A percentile compares a stretch with the other conserved stretches of the same genome.
Evolutionary conservation across 768 basidiomycete species (phyloP).

Genomic region (Leccinellum rugosiceps): DNA sequence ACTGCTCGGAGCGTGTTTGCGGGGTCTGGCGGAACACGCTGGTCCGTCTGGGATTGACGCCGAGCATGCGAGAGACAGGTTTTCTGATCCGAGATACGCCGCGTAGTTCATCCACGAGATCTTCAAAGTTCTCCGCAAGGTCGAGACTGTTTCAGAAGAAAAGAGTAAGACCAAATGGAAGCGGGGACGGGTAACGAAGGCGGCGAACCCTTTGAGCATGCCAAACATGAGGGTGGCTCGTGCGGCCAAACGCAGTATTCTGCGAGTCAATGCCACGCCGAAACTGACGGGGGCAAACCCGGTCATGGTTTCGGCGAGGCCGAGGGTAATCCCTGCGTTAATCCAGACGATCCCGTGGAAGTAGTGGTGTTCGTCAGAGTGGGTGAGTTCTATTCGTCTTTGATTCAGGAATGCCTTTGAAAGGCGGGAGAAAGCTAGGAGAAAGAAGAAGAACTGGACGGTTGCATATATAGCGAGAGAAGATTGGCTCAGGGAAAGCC

Average conservation of each 20-base stretch:
- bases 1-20: constrained; percentile 32
- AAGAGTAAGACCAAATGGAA: not conserved
- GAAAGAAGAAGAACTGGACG: constrained; percentile 59
- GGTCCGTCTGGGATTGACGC: constrained; percentile 49
- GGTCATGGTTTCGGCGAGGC: constrained; percentile 59
- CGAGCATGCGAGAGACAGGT: constrained; percentile 42
- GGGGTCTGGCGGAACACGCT: constrained; percentile 56
- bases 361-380: constrained; percentile 43
- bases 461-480: constrained; percentile 57
- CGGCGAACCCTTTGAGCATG: constrained; percentile 60
- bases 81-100: constrained; percentile 17
- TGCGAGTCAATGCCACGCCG: constrained; percentile 49
- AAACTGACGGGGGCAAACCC: constrained; percentile 61
- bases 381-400: constrained; percentile 47
- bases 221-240: constrained; percentile 60
- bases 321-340: constrained; percentile 55
- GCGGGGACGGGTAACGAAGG: not conserved
- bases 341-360: constrained; percentile 68
- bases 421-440: constrained; percentile 58
- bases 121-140: constrained; percentile 48
- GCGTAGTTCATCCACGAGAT: constrained; percentile 40
- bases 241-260: constrained; percentile 53
- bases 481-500: constrained; percentile 56
- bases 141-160: constrained; percentile 42
- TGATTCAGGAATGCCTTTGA: constrained; percentile 47